Evolutionary conservation across 345 rosid genomes (phyloP), one percentile per base, ranked within the genome.

Genomic region (Lepidium sativum): DNA sequence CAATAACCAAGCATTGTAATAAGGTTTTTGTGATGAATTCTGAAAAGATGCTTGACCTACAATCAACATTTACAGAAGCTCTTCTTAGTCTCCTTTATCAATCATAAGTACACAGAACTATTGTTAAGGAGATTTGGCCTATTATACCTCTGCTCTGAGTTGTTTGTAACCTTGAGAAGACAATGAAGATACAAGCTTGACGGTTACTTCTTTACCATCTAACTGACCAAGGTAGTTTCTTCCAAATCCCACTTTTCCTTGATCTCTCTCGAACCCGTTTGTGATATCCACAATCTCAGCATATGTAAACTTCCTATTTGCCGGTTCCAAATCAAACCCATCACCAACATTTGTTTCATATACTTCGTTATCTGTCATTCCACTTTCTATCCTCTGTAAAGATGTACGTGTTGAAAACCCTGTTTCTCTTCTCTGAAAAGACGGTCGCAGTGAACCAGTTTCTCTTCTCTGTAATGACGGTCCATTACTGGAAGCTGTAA

Each of bases 201-300:
- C 85, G 0, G 86, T 85, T 21, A 84, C 89, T 77, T 80, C 69
- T 52, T 75, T 73, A 23, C 71, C 75, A 63, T 75, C 73, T 60
- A 80, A 63, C 20, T 44, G 16, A 1, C 84, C 86, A 14, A 74
- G 75, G 49, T 69, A 82, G 68, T 82, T 83, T 68, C 68, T 78
- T 42, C 89, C 86, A 39, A 79, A 82, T 9, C 85, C 85, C 11
- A 82, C 85, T 48, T 82, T 63, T 5, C 86, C 89, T 35, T 70
- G 52, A 40, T 73, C 71, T 49, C n/a, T 79, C 14, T 49, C 63
- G 7, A 84, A 75, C 8, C 80, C 72, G 42, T 80, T 70, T 8
- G 89, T 82, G 2, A 82, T 75, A 5, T 20, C 71, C 1, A 72
- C 61, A 17, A 82, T 68, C 57, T 80, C 78, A 0, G 75, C 49